Evolutionary conservation across 1,139 yeast genomes (phyloP), one percentile per base, ranked within the genome.

Genomic region (Lodderomyces orthopsilosis): DNA sequence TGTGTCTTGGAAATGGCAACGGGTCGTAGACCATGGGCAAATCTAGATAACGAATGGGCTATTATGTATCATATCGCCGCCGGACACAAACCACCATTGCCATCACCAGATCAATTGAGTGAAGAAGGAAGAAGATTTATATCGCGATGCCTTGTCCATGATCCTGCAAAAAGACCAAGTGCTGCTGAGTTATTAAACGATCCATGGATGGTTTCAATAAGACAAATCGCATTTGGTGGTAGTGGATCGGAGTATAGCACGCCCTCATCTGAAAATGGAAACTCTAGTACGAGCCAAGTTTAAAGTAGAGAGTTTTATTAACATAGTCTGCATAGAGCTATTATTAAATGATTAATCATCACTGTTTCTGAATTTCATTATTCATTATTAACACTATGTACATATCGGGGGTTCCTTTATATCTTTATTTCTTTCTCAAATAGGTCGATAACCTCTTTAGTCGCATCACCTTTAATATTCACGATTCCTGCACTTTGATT

Each of bases 11-110:
- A 85, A 59, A 85, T 85, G 94, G 83, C 88, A 2, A 85, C 93
- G 0, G 94, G 94, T 13, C 74, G 85, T 53, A 69, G 93, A 50
- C 94, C 94, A 21, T 85, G 94, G 94, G 88, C 95, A 14, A 87
- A 90, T 61, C 71, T 90, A 51, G 98, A 93, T 59, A 93, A 93
- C 58, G 98, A 91, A 61, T 93, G 95, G 95, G 97, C 98, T 1
- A 89, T 93, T 41, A 91, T 93, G 98, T 93, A 91, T 59, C 97
- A 90, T 62, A 93, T 93, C 56, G 98, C 98, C 1, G 95, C 96
- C 1, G 96, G 97, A 1, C 95, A 89, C 58, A 74, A 82, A 50
- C 98, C 98, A 1, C 90, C 80, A 54, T 70, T 93, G 44, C 98
- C 98, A 3, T 64, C 83, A 0, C 65, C 76, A 1, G 94, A 86